These are phyloP conservation scores for Rosa hybrid DNA, from an alignment of 331 rosid genomes.

Conservation along the genomic window DNA sequence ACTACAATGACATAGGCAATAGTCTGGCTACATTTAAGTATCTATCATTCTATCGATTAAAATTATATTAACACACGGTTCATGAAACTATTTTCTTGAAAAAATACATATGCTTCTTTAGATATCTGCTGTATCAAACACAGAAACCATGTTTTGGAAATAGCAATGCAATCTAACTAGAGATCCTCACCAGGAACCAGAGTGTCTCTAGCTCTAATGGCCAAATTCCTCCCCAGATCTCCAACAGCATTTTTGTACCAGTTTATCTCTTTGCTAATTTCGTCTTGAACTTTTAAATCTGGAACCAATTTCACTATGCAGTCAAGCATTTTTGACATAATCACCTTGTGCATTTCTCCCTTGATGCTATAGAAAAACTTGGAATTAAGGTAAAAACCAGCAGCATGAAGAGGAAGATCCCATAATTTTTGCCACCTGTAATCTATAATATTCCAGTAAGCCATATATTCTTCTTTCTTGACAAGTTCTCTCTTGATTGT, in stretches of 20 bases:
- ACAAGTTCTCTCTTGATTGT: conserved; percentile 31
- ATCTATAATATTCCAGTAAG: conserved; percentile 35
- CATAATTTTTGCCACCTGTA: conserved; percentile 20
- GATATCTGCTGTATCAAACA: background rate
- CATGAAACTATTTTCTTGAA: background rate
- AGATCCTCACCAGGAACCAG: conserved; percentile 31
- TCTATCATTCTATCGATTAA: background rate
- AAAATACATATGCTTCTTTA: background rate
- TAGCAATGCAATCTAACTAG: conserved; percentile 4
- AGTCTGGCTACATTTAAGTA: background rate
- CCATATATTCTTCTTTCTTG: conserved; percentile 27
- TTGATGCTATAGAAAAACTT: conserved; percentile 29
- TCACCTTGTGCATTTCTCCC: conserved; percentile 25
- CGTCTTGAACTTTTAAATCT: conserved; percentile 29
- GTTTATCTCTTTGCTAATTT: conserved; percentile 31
- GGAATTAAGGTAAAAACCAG: conserved; percentile 37
- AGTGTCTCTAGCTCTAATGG: conserved; percentile 30
- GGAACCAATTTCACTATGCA: conserved; percentile 33
- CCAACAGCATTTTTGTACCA: conserved; percentile 32
- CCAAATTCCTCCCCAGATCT: conserved; percentile 38
- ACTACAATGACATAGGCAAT: background rate
- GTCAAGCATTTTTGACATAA: conserved; percentile 30
- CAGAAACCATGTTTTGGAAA: background rate
- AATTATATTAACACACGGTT: background rate
- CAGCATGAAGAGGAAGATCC: conserved; percentile 24